Conservation (phyloP, 2,329 filamentous ascomycete genomes). For the Beauveria medogensis region DNA sequence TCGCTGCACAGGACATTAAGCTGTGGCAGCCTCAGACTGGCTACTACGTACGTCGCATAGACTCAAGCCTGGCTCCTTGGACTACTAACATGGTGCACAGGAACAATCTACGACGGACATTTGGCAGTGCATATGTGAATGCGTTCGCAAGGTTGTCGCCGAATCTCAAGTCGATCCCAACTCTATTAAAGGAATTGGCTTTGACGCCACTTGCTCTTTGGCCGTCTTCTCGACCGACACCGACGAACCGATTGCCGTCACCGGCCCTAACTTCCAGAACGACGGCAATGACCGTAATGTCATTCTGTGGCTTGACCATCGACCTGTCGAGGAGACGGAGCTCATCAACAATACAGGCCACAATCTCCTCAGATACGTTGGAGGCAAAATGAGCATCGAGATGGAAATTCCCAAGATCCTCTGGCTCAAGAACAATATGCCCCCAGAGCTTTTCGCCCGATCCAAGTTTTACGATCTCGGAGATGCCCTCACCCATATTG, state of each 20-base stretch:
- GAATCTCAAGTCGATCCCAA: constrained; percentile 71
- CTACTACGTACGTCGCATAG: constrained; percentile 52
- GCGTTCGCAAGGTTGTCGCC: constrained; percentile 72
- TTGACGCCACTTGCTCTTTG: constrained; percentile 97
- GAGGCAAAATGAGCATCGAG: constrained; percentile 97
- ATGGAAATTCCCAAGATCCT: constrained; percentile 99
- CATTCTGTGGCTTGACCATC: constrained; percentile 94
- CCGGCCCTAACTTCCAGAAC: constrained; percentile 69
- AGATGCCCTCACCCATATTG: constrained; percentile 88
- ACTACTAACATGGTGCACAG: constrained; percentile 27
- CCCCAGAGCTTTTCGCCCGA: constrained; percentile 75
- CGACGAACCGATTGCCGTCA: constrained; percentile 85
- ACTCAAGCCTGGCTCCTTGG: neutral
- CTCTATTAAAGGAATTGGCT: constrained; percentile 82
- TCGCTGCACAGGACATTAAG: constrained; percentile 69
- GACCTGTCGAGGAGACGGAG: constrained; percentile 81
- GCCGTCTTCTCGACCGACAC: constrained; percentile 84
- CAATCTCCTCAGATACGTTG: constrained; percentile 90
- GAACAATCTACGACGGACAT: constrained; percentile 98
- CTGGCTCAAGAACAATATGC: constrained; percentile 99
- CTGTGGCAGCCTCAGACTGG: constrained; percentile 71
- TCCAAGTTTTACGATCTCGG: constrained; percentile 97
- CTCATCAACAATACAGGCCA: constrained; percentile 90
- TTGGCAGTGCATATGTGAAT: constrained; percentile 88
- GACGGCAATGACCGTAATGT: constrained; percentile 85